These are phyloP conservation scores for Ustilago trichophora DNA, from an alignment of 1,284 basidiomycete species.

Conservation along the genomic window DNA sequence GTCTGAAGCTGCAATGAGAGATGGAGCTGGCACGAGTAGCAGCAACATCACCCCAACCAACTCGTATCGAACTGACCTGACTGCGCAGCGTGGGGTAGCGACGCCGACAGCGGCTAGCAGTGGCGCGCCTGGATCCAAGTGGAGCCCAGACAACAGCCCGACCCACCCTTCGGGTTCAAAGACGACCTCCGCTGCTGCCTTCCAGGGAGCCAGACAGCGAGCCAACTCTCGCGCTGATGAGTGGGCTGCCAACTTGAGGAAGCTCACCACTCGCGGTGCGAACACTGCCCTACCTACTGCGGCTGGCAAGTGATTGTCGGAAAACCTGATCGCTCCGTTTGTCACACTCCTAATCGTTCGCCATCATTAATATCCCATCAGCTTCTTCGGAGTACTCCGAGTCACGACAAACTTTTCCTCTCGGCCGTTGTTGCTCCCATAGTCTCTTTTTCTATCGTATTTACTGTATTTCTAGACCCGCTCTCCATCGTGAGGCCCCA, in stretches of 20 bases:
- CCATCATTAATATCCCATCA: too few relatives aligned
- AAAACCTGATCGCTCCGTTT: too few relatives aligned
- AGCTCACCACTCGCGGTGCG: slow-evolving; percentile 11
- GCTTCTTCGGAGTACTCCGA: too few relatives aligned
- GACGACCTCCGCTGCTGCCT: background rate
- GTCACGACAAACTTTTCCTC: too few relatives aligned
- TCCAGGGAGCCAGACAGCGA: slow-evolving; percentile 10
- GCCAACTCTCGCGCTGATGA: slow-evolving; percentile 42
- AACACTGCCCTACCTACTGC: background rate
- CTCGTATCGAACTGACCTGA: slow-evolving; percentile 25
- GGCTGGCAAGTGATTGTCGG: slow-evolving; percentile 2
- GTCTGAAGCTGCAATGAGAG: too few relatives aligned
- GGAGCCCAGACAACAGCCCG: slow-evolving; percentile 29
- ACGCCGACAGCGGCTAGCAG: background rate
- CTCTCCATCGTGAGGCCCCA: background rate
- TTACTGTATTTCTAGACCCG: slow-evolving; percentile 6
- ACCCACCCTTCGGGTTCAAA: background rate
- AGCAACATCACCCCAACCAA: slow-evolving; percentile 41
- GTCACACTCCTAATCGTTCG: too few relatives aligned
- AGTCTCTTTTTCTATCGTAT: background rate
- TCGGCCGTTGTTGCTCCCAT: too few relatives aligned
- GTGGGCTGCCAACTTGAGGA: slow-evolving; percentile 32
- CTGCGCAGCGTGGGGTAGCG: too few relatives aligned
- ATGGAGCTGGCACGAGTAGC: background rate
- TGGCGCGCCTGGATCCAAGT: slow-evolving; percentile 17